Evolutionary conservation across 1,284 basidiomycete species (phyloP).

Genomic region (Rhodotorula sp.): DNA sequence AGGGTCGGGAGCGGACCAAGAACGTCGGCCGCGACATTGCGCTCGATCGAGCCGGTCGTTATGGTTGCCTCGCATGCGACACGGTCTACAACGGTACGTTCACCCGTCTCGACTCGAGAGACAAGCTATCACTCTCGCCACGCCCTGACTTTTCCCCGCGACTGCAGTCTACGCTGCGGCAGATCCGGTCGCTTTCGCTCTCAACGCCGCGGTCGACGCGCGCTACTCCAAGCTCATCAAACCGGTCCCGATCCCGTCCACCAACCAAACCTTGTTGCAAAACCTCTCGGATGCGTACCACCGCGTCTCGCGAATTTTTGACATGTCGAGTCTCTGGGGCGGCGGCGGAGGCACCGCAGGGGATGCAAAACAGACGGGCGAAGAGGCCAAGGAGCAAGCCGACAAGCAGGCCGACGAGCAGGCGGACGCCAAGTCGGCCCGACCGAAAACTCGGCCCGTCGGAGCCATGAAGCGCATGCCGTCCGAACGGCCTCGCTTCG

Average conservation of each 20-base stretch:
- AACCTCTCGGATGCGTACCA: constrained; percentile 44
- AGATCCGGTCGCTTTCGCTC: constrained; percentile 50
- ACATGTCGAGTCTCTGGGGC: constrained; percentile 36
- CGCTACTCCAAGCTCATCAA: constrained; percentile 48
- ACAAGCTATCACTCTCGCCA: background rate
- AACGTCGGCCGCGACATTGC: constrained; percentile 41
- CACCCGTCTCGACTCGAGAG: background rate
- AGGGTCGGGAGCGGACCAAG: constrained; percentile 40
- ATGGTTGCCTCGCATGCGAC: constrained; percentile 42
- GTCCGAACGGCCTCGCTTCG: constrained; percentile 24
- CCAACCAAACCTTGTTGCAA: constrained; percentile 46
- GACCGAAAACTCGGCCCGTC: background rate
- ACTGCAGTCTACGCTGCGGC: constrained; percentile 47
- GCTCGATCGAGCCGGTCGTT: constrained; percentile 44
- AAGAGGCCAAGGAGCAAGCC: constrained; percentile 12
- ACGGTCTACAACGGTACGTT: constrained; percentile 29
- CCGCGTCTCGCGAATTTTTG: constrained; percentile 47
- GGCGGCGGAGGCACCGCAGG: background rate
- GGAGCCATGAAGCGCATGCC: constrained; percentile 32
- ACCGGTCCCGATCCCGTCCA: constrained; percentile 45
- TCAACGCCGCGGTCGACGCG: constrained; percentile 49
- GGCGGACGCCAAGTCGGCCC: background rate
- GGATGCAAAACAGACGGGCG: constrained; percentile 10
- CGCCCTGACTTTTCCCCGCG: too few relatives aligned
- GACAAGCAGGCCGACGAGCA: constrained; percentile 6